phyloP scores from a whole-genome alignment of 208 protist species.

The Leishmania tarentolae region DNA sequence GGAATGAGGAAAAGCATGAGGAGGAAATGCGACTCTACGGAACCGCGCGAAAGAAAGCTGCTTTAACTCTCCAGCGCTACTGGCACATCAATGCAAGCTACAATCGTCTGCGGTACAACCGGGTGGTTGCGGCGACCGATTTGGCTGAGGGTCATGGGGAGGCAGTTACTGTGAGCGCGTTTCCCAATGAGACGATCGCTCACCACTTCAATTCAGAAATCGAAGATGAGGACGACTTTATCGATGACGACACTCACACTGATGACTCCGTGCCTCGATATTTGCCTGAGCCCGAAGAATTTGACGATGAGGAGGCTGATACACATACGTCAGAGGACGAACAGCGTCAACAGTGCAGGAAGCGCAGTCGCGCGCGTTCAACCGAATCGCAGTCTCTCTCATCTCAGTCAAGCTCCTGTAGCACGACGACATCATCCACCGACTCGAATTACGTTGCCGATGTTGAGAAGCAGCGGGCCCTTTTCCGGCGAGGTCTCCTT shows the following conservation, averaged over 20 bases:
- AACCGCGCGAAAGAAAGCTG: conserved; percentile 19
- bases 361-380: conserved; percentile 8
- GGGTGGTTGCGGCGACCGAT: conserved; percentile 70
- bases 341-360: not conserved
- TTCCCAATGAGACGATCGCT: conserved; percentile 47
- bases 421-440: conserved; percentile 5
- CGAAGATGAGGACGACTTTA: conserved; percentile 40
- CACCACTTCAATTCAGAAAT: conserved; percentile 42
- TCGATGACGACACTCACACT: conserved; percentile 34
- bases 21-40: conserved; percentile 12
- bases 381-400: not conserved
- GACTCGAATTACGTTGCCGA: conserved; percentile 10
- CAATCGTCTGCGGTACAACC: conserved; percentile 86
- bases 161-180: conserved; percentile 40
- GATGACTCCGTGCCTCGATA: conserved; percentile 22
- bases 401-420: not conserved
- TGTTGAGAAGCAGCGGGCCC: conserved; percentile 7
- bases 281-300: conserved; percentile 20
- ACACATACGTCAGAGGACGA: conserved; percentile 12
- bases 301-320: conserved; percentile 10
- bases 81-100: conserved; percentile 82
- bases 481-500: conserved; percentile 40
- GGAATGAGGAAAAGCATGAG: conserved; percentile 47
- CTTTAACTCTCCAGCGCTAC: conserved; percentile 72
- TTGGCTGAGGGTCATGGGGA: conserved; percentile 44